A percentile compares a stretch with the other conserved stretches of the same genome.
phyloP scores from a whole-genome alignment of 192 early-diverging fungal genomes.

The Coemansia sp. region DNA sequence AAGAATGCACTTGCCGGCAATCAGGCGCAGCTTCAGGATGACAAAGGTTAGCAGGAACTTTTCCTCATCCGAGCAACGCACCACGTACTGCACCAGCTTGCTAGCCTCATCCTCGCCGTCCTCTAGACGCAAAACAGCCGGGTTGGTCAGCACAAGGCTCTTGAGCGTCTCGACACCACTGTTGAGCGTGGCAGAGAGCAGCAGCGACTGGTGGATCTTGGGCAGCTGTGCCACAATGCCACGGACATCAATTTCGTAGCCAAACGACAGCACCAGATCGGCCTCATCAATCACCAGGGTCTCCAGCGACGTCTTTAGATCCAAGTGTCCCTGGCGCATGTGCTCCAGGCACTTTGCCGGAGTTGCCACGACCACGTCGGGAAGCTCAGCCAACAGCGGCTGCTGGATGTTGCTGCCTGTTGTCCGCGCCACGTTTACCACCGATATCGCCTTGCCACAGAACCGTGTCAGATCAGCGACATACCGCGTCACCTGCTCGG shows the following conservation, averaged over 20 bases:
- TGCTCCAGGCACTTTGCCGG: conserved; percentile 78
- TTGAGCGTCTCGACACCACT: conserved; percentile 85
- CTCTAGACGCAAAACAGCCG: conserved; percentile 82
- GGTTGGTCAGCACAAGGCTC: conserved; percentile 77
- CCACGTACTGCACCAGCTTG: conserved; percentile 73
- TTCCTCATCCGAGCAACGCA: conserved; percentile 72
- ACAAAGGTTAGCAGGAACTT: conserved; percentile 89
- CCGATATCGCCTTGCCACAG: conserved; percentile 50
- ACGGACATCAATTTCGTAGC: conserved; percentile 85
- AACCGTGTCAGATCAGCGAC: conserved; percentile 71
- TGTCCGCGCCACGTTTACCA: conserved; percentile 31
- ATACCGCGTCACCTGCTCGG: conserved; percentile 83
- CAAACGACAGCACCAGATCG: conserved; percentile 91
- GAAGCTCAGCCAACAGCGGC: conserved; percentile 73
- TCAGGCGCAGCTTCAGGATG: conserved; percentile 83
- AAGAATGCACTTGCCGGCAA: conserved; percentile 86
- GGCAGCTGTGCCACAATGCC: conserved; percentile 71
- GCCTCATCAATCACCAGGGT: conserved; percentile 96
- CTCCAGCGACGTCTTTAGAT: conserved; percentile 59
- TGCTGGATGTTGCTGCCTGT: conserved; percentile 46
- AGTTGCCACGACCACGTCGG: conserved; percentile 87
- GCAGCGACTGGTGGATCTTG: conserved; percentile 85
- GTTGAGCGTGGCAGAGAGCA: conserved; percentile 93
- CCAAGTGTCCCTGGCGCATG: conserved; percentile 57
- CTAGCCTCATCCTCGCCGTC: conserved; percentile 60